phyloP scores from a whole-genome alignment of 2,329 filamentous ascomycete genomes.

The Ophiostoma quercus region DNA sequence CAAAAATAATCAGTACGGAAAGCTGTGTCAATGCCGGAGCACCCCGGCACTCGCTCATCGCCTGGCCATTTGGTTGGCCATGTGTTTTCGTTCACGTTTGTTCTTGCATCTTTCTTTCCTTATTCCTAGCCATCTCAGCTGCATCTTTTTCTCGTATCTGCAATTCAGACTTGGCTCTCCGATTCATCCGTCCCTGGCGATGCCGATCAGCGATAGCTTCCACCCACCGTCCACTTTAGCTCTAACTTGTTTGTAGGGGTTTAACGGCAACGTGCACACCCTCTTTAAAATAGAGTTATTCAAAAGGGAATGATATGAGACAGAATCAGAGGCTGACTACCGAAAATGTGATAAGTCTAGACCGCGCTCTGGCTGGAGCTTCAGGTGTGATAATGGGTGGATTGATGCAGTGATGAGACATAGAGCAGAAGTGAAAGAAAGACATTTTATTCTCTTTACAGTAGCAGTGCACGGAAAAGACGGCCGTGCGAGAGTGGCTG shows the following conservation, averaged over 20 bases:
- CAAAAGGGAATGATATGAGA: background rate
- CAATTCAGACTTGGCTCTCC: background rate
- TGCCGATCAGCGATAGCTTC: background rate
- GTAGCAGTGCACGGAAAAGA: too few relatives aligned
- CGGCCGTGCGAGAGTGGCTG: background rate
- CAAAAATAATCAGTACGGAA: too few relatives aligned
- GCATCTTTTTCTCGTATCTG: background rate
- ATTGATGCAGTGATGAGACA: background rate
- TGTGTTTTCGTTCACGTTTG: background rate
- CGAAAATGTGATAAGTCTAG: background rate
- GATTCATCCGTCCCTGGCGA: background rate
- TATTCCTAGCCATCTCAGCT: background rate
- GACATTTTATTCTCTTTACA: too few relatives aligned
- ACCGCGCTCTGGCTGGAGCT: background rate
- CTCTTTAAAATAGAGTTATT: background rate
- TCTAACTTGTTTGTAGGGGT: background rate
- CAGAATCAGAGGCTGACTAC: background rate
- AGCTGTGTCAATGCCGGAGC: background rate
- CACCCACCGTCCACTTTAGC: background rate
- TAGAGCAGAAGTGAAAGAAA: background rate
- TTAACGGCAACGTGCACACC: background rate
- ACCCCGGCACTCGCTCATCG: background rate
- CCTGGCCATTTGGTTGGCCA: background rate
- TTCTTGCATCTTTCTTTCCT: background rate
- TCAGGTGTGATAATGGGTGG: background rate